These are phyloP conservation scores for Daldinia concentrica DNA, from an alignment of 495 filamentous ascomycete species.

Conservation along the genomic window DNA sequence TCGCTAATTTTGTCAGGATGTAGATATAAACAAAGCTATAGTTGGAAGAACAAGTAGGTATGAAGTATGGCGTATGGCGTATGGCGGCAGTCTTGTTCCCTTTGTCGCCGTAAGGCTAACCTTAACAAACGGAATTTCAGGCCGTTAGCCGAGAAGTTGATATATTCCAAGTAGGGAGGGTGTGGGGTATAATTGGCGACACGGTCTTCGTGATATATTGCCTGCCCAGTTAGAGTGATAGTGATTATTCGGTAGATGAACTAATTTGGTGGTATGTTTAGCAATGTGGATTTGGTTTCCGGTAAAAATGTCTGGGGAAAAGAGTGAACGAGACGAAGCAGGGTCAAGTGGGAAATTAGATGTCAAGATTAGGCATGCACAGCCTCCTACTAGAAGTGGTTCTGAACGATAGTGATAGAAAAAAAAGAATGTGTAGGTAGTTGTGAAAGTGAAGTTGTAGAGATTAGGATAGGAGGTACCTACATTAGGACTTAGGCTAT, in stretches of 20 bases:
- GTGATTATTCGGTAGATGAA: slow-evolving; percentile 30
- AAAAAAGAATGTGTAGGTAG: not conserved
- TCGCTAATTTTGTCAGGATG: not conserved
- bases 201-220: slow-evolving; percentile 34
- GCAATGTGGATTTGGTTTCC: slow-evolving; percentile 23
- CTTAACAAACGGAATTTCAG: slow-evolving; percentile 21
- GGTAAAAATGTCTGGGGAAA: slow-evolving; percentile 20
- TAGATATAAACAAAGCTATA: slow-evolving; percentile 28
- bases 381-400: slow-evolving; percentile 13
- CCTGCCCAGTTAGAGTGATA: slow-evolving; percentile 16
- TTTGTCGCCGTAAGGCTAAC: slow-evolving; percentile 23
- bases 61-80: not conserved
- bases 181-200: slow-evolving; percentile 26
- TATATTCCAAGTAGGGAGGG: slow-evolving; percentile 33
- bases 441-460: slow-evolving; percentile 2
- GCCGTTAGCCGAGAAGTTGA: slow-evolving; percentile 30
- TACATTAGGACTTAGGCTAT: not conserved
- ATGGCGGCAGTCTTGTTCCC: slow-evolving; percentile 8
- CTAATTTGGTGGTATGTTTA: slow-evolving; percentile 18
- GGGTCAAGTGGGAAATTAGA: slow-evolving; percentile 7
- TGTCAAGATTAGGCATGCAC: slow-evolving; percentile 18
- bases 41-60: slow-evolving; percentile 3
- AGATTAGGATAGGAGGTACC: not conserved
- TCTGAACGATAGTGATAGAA: not conserved
- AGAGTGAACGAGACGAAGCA: slow-evolving; percentile 1